phyloP scores from a whole-genome alignment of 345 rosid genomes.

The Adansonia digitata region DNA sequence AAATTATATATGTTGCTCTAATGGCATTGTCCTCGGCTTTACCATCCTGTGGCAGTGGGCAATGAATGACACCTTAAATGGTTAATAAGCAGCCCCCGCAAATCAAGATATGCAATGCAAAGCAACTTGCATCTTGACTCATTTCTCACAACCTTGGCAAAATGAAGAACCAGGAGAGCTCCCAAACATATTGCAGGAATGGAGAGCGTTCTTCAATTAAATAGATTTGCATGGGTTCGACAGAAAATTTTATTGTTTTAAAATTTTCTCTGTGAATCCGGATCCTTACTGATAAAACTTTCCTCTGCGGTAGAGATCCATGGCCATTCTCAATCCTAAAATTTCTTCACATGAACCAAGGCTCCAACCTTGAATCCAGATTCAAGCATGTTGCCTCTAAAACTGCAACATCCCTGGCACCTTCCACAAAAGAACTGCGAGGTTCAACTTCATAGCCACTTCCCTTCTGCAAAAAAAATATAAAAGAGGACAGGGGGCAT shows the following conservation, averaged over 20 bases:
- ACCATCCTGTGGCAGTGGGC: too few species aligned
- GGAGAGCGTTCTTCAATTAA: conserved; percentile 1
- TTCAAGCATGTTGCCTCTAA: conserved; percentile 92
- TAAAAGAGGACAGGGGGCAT: neutral
- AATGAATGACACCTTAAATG: neutral
- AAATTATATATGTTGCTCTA: neutral
- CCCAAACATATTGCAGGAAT: neutral
- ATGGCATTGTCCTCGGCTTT: neutral
- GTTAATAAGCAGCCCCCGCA: neutral
- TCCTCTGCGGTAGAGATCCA: too few species aligned
- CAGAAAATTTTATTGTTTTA: neutral
- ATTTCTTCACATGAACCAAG: conserved; percentile 47
- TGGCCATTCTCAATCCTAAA: conserved; percentile 24
- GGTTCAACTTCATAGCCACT: conserved; percentile 48
- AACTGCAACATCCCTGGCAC: conserved; percentile 87
- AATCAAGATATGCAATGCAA: neutral
- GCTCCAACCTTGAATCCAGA: conserved; percentile 70
- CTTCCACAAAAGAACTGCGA: conserved; percentile 71
- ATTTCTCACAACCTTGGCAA: neutral
- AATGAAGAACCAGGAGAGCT: neutral
- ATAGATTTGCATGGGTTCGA: too few species aligned
- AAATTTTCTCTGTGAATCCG: neutral
- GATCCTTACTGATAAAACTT: neutral
- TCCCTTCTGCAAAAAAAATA: conserved; percentile 40
- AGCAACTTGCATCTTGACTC: neutral